These are phyloP conservation scores for Fusarium sp. DNA, from an alignment of 2,329 filamentous ascomycete species.

Conservation along the genomic window DNA sequence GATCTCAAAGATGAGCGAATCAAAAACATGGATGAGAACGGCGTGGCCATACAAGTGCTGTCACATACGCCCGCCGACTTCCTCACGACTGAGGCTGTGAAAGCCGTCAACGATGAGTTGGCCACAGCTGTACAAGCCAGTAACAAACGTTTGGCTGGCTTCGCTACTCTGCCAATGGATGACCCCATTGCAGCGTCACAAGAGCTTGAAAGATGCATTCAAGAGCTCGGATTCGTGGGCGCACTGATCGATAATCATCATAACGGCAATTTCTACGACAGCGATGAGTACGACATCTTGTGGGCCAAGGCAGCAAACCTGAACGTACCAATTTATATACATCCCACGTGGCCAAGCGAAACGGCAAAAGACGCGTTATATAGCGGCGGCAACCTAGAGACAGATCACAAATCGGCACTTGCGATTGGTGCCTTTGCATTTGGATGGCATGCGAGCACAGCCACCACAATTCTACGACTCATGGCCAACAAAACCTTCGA, in stretches of 20 bases:
- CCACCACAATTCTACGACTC: fast-evolving
- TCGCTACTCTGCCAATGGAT: background rate
- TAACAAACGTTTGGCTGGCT: background rate
- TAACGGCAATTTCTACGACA: background rate
- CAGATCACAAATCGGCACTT: background rate
- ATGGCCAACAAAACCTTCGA: background rate
- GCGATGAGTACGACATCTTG: background rate
- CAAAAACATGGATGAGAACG: background rate
- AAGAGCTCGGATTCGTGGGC: background rate
- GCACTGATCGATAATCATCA: background rate
- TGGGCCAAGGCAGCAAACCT: background rate
- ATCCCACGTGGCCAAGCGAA: background rate
- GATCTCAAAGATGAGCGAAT: background rate
- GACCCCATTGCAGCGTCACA: background rate
- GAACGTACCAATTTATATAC: background rate
- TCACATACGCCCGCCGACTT: background rate
- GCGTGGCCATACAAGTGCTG: background rate
- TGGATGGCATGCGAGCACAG: background rate
- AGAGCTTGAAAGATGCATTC: background rate
- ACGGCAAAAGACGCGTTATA: background rate
- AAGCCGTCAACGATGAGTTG: background rate
- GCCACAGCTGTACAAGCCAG: background rate
- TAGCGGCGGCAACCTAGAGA: background rate
- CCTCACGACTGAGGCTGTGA: background rate
- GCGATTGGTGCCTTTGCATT: background rate